Evolutionary conservation across 2,329 filamentous ascomycete genomes (phyloP), one percentile per base, ranked within the genome.

Genomic region (Gliomastix tumulicola): DNA sequence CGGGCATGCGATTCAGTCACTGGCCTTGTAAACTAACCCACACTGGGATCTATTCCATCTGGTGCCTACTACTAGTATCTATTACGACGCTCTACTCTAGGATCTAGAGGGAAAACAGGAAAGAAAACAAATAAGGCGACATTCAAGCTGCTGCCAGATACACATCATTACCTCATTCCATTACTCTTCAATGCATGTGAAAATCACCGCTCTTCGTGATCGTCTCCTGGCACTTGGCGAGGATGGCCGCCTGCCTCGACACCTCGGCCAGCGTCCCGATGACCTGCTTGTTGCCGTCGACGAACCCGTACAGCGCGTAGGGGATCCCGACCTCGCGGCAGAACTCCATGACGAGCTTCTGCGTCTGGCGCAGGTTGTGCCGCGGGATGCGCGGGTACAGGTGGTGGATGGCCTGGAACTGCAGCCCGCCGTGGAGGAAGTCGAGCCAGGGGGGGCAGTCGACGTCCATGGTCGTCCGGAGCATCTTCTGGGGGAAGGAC

Each of bases 391-490:
- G 76, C 3, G 88, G 88, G 54, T 82, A 94, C 17, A 94, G 65
- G 54, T 94, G 88, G 53, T 94, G 88, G 35, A 94, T 82, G 7
- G 82, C 87, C 59, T 94, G 88, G 59, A 94, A 94, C 57, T 94
- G 88, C 43, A 94, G 65, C 5, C 88, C 88, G 17, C 88, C 88
- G 49, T 94, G 88, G 58, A 94, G 76, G 54, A 88, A 94, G 54
- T 94, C 88, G 11, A 94, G 69, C 88, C 88, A 94, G 11, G 74
- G 69, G 1, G 88, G 86, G 53, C 88, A 94, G 54, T 92, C 87
- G 17, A 94, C 80, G 45, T 94, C 88, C 88, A 95, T 94, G 11
- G 88, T 94, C 2, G 88, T 95, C 47, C 89, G 81, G 32, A 95
- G 70, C 82, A 94, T 92, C 57, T 82, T 85, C 60, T 94, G 88